Evolutionary conservation across 768 basidiomycete species (phyloP).

Genomic region (Lactarius quietus): DNA sequence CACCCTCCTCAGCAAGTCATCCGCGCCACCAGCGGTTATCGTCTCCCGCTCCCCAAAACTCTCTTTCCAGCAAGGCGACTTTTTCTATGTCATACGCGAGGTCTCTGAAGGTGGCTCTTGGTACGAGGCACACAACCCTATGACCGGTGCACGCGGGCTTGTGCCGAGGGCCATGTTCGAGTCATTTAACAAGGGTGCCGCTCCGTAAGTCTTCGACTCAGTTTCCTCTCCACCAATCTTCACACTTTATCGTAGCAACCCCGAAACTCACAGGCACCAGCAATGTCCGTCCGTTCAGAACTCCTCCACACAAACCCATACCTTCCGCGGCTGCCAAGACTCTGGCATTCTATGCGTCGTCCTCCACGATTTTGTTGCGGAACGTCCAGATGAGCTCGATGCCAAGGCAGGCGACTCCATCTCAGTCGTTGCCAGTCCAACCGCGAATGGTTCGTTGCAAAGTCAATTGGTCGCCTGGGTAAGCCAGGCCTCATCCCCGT

Average conservation of each 20-base stretch:
- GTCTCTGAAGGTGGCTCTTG: constrained; percentile 53
- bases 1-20: constrained; percentile 95
- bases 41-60: constrained; percentile 79
- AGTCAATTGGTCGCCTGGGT: constrained; percentile 92
- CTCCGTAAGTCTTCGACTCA: constrained; percentile 47
- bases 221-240: constrained; percentile 15
- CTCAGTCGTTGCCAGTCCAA: constrained; percentile 99
- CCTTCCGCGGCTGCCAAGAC: constrained; percentile 31
- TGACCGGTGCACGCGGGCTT: constrained; percentile 84
- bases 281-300: constrained; percentile 25
- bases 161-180: constrained; percentile 89
- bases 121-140: constrained; percentile 95
- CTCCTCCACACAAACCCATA: constrained; percentile 32
- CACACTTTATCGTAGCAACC: constrained; percentile 3
- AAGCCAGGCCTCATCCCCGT: constrained; percentile 97
- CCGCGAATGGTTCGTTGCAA: constrained; percentile 99
- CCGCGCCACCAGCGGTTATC: constrained; percentile 67
- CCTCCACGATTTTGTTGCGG: constrained; percentile 92
- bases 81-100: constrained; percentile 92
- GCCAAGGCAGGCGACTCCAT: constrained; percentile 92
- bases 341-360: constrained; percentile 93
- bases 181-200: constrained; percentile 72
- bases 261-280: constrained; percentile 17
- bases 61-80: constrained; percentile 90
- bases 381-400: constrained; percentile 93